Evolutionary conservation across 2,329 filamentous ascomycete species (phyloP), one percentile per base, ranked within the genome.

Genomic region (Coniochaeta sp.): DNA sequence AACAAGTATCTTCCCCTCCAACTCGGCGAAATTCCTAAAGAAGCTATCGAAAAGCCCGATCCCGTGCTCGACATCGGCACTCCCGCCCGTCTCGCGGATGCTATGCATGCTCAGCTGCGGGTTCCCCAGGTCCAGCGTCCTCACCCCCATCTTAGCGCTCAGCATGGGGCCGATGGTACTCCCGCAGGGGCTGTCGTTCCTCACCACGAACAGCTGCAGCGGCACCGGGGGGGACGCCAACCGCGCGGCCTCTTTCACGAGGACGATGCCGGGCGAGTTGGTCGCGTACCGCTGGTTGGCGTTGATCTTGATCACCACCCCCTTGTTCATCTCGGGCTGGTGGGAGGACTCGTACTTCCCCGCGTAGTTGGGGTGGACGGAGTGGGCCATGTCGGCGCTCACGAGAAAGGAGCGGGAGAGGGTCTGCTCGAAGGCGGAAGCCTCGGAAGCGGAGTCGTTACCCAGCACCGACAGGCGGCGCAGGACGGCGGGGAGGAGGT

Each of bases 131-230:
- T 99, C 94, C 42, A 99, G 76, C 1, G 94, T 97, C 56, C 94
- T 79, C 51, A 90, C 84, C 52, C 94, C 94, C 61, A 97, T 74
- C 53, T 86, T 86, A 22, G 92, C 91, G 51, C 87, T 88, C 45
- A 97, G 76, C 85, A 96, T 96, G n/a, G 94, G 94, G 0, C 94
- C 94, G 63, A 99, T 99, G 31, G 94, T 99, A 73, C 89, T 92
- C 52, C 94, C 94, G 68, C 94, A 99, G 50, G 87, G 83, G 4
- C 87, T 94, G 67, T 99, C 94, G 69, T 99, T 99, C 64, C 91
- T 83, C 46, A 97, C 92, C 35, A 99, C 94, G 63, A 97, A 97
- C 33, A 97, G 75, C 73, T 99, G 94, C 51, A 99, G 78, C 13
- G 94, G 94, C 2, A 48, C 45, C 6, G 24, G 26, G 18, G 97